Evolutionary conservation across 768 basidiomycete genomes (phyloP), one percentile per base, ranked within the genome.

Genomic region (Xanthoconium purpureum): DNA sequence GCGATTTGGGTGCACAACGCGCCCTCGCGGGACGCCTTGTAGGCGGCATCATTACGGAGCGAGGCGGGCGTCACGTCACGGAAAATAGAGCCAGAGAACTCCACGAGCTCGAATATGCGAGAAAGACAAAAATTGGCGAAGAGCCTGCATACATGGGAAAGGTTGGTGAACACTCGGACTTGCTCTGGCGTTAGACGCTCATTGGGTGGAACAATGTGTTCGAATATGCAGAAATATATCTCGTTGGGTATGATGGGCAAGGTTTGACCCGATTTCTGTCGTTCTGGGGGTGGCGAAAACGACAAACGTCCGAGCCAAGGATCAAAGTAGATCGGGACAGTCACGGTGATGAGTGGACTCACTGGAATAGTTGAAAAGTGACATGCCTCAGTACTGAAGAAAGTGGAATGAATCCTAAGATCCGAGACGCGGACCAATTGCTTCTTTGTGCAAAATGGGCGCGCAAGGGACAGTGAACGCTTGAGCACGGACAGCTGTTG

Each of bases 1-100:
- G 62, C 53, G 11, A 76, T 54, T 5, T 61, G 68, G 28, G 67
- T 51, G 50, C 70, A 77, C 50, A 74, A 68, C 8, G 6, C 24
- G 0, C 12, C 30, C 32, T 6, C 55, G 44, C 43, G 64, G 2
- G 57, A 47, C 5, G 51, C 11, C 36, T 11, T 33, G 32, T 33
- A 33, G 32, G 11, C 11, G 32, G 32, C 32, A 33, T 33, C 32
- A 33, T 33, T 33, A 33, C 32, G 11, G 32, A 11, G 32, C 6
- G 6, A 6, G 32, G 32, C 11, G 11, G 32, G 32, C 6, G 32
- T 33, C 6, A 6, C 11, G 32, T 6, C 32, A 33, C 11, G 32
- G 11, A 11, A 11, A 6, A 33, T 33, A 33, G 32, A 11, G 32
- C 32, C 32, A n/a, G 38, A n/a, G 9, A 39, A n/a, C 5, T 17